These are phyloP conservation scores for Ceratobasidium sp. DNA, from an alignment of 1,284 basidiomycete species.

Conservation along the genomic window DNA sequence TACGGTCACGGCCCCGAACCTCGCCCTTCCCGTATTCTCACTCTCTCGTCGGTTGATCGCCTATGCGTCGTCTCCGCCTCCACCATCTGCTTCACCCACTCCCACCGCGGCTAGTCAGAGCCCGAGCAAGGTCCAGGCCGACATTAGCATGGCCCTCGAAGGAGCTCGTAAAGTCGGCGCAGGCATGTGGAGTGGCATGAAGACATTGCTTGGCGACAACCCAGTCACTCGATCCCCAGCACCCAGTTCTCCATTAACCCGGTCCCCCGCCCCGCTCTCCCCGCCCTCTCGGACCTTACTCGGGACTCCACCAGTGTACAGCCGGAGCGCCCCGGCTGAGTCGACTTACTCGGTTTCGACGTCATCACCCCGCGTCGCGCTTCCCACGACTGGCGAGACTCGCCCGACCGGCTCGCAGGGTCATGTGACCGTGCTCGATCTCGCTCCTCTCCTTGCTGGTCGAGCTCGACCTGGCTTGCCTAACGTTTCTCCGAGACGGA, in stretches of 20 bases:
- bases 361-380: conserved; percentile 52
- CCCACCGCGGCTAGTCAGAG: conserved; percentile 18
- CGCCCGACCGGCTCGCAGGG: conserved; percentile 18
- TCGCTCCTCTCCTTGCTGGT: conserved; percentile 56
- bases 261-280: not conserved
- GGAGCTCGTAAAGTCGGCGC: conserved; percentile 42
- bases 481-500: not conserved
- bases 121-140: conserved; percentile 34
- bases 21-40: conserved; percentile 59
- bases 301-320: conserved; percentile 18
- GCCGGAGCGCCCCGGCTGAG: conserved; percentile 23
- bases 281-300: conserved; percentile 5
- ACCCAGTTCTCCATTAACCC: not conserved
- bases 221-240: not conserved
- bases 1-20: conserved; percentile 58
- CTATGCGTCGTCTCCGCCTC: conserved; percentile 62
- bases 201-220: conserved; percentile 38
- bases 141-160: conserved; percentile 38
- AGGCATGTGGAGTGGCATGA: conserved; percentile 45
- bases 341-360: conserved; percentile 53
- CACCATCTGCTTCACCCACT: conserved; percentile 46
- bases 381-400: conserved; percentile 24
- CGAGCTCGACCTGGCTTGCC: not conserved
- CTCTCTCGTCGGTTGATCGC: conserved; percentile 72
- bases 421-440: conserved; percentile 66